A percentile compares a stretch with the other conserved stretches of the same genome.
Conservation (phyloP, 2,329 filamentous ascomycete genomes). For the Fusarium torreyae region DNA sequence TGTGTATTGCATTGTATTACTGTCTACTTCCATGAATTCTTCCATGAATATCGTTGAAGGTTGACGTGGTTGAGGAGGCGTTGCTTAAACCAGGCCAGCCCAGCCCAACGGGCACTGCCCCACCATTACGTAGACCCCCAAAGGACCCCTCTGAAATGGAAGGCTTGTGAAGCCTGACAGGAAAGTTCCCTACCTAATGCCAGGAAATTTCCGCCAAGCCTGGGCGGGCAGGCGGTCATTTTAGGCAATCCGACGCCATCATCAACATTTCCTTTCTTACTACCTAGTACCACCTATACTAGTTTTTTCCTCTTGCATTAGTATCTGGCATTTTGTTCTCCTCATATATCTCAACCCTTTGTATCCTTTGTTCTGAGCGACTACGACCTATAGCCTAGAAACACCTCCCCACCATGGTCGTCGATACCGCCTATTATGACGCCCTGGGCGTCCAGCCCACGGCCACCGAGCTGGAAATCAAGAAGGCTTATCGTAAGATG, state of each 20-base stretch:
- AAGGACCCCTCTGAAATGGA: conserved; percentile 31
- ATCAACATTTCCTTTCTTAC: conserved; percentile 39
- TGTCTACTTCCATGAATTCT: not conserved
- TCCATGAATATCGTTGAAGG: not conserved
- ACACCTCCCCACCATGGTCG: conserved; percentile 76
- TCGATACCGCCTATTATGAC: conserved; percentile 91
- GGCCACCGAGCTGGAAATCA: conserved; percentile 92
- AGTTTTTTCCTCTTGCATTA: conserved; percentile 17
- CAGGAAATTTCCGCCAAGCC: conserved; percentile 42
- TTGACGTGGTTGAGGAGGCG: not conserved
- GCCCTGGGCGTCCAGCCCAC: conserved; percentile 86
- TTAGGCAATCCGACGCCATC: conserved; percentile 48
- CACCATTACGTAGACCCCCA: conserved; percentile 55
- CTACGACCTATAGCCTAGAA: conserved; percentile 28
- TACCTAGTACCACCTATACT: conserved; percentile 10
- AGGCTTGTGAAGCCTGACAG: conserved; percentile 13
- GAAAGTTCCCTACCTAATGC: conserved; percentile 25
- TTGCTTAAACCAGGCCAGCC: conserved; percentile 2
- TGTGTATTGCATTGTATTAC: not conserved
- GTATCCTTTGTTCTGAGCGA: conserved; percentile 10
- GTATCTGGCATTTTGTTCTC: not conserved
- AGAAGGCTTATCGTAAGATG: conserved; percentile 95
- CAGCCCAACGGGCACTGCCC: conserved; percentile 49
- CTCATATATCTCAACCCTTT: conserved; percentile 22
- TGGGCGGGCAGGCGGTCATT: conserved; percentile 36